Evolutionary conservation across 208 protist genomes (phyloP).

Genomic region (Trypanosoma cruzi): DNA sequence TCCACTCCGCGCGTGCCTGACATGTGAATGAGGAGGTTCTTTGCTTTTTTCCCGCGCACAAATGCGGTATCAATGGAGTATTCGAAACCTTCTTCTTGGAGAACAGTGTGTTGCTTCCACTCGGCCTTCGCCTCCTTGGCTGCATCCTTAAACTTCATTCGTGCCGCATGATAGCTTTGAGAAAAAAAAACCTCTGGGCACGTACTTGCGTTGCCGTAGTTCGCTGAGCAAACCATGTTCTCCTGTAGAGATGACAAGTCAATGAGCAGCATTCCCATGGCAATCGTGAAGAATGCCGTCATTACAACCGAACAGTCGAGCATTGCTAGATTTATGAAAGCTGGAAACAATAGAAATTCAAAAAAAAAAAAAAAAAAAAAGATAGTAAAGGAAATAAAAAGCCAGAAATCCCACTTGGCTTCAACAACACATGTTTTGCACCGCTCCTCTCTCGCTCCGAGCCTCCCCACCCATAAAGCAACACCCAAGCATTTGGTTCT

Average conservation of each 20-base stretch:
- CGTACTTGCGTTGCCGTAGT: slow-evolving; percentile 56
- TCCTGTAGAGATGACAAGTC: slow-evolving; percentile 82
- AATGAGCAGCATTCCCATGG: slow-evolving; percentile 71
- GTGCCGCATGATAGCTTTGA: slow-evolving; percentile 58
- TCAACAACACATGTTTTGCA: too few species aligned
- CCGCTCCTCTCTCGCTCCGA: too few species aligned
- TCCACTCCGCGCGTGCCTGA: slow-evolving; percentile 82
- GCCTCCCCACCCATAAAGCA: too few species aligned
- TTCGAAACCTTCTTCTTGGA: slow-evolving; percentile 42
- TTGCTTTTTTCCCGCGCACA: slow-evolving; percentile 42
- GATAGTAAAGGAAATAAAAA: too few species aligned
- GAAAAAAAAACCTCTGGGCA: slow-evolving; percentile 76
- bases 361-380: not conserved
- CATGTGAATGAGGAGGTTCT: slow-evolving; percentile 76
- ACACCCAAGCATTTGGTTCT: too few species aligned
- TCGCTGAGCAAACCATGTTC: slow-evolving; percentile 49
- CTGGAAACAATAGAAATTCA: not conserved
- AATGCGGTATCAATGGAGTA: slow-evolving; percentile 87
- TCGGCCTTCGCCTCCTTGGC: slow-evolving; percentile 49
- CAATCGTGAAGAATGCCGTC: slow-evolving; percentile 46
- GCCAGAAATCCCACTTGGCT: too few species aligned
- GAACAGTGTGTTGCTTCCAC: slow-evolving; percentile 49
- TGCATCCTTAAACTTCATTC: slow-evolving; percentile 77
- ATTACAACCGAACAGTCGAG: slow-evolving; percentile 38
- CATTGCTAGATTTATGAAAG: slow-evolving; percentile 29